Evolutionary conservation across 192 early-diverging fungal genomes (phyloP).

Genomic region (Backusella tarrabulga): DNA sequence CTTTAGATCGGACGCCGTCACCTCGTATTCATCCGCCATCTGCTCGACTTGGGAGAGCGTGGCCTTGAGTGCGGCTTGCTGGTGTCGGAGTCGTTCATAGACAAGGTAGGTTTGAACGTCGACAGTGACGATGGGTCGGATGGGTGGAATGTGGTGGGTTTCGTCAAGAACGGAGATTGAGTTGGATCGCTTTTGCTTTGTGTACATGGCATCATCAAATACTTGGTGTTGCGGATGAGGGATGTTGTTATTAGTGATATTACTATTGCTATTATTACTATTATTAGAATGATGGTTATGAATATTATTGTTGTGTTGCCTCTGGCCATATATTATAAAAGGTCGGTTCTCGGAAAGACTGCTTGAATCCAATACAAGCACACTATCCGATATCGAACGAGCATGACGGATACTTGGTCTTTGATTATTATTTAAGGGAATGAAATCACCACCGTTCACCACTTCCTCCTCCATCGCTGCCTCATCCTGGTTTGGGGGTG

Average conservation of each 20-base stretch:
- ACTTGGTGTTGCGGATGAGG: background rate
- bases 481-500: background rate
- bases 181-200: background rate
- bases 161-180: background rate
- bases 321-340: background rate
- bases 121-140: conserved; percentile 13
- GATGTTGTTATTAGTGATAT: background rate
- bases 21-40: conserved; percentile 11
- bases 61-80: conserved; percentile 21
- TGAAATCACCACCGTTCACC: background rate
- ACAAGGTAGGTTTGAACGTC: conserved; percentile 37
- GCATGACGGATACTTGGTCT: background rate
- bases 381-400: background rate
- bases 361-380: background rate
- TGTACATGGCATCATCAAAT: background rate
- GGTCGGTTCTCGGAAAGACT: background rate
- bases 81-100: conserved; percentile 33
- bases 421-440: background rate
- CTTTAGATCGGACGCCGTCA: background rate
- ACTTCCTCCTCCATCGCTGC: background rate
- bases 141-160: background rate
- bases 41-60: conserved; percentile 3
- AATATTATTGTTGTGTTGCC: background rate
- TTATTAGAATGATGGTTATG: too few relatives aligned
- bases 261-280: background rate